Evolutionary conservation across 176 grass and related monocot species (phyloP).

Genomic region (Triticum dicoccoides): DNA sequence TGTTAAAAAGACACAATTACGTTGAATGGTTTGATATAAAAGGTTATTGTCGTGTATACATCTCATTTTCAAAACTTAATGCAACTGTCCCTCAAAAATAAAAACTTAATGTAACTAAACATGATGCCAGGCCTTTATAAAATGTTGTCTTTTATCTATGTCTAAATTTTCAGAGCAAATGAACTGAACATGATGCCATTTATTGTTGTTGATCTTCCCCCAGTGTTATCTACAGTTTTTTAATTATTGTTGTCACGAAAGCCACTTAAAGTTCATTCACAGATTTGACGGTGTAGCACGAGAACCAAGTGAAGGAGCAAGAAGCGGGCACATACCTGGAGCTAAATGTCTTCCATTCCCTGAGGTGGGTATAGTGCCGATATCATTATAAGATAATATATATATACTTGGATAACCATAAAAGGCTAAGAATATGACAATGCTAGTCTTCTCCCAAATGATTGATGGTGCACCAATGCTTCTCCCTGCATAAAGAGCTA

Average conservation of each 20-base stretch:
- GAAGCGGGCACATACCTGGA: conserved; percentile 82
- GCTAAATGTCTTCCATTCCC: conserved; percentile 76
- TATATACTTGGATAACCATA: conserved; percentile 9
- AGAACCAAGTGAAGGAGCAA: conserved; percentile 80
- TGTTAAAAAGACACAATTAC: neutral
- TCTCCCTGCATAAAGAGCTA: conserved; percentile 60
- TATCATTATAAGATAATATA: neutral
- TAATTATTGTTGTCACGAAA: conserved; percentile 4
- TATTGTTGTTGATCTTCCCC: neutral
- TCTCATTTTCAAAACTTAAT: no score
- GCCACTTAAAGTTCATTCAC: neutral
- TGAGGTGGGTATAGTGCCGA: conserved; percentile 42
- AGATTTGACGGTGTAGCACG: conserved; percentile 90
- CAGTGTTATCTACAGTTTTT: neutral
- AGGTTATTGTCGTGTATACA: no score
- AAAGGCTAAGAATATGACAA: conserved; percentile 18
- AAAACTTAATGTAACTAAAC: no score
- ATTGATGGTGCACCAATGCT: conserved; percentile 61
- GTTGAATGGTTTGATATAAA: no score
- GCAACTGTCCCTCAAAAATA: no score
- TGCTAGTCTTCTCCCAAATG: conserved; percentile 52
- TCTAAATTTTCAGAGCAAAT: no score
- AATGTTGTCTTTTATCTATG: no score
- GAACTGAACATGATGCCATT: neutral
- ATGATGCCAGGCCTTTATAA: no score